phyloP scores from a whole-genome alignment of 768 basidiomycete genomes.

The Tylopilus plumbeoviolaceoides region DNA sequence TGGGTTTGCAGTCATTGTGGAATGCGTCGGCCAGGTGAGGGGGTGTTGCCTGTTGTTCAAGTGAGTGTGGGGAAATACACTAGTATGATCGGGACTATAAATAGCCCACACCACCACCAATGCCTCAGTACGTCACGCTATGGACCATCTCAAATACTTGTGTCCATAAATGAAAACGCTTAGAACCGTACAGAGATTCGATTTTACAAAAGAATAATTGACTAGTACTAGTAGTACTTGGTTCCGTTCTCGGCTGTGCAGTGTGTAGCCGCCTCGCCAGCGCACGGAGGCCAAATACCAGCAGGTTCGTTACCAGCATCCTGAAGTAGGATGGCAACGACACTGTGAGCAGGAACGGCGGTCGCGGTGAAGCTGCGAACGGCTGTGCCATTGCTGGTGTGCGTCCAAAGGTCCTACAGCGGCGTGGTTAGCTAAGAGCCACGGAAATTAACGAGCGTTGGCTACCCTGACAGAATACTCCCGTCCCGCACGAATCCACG shows the following conservation, averaged over 20 bases:
- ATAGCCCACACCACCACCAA: too few species aligned
- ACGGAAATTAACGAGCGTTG: neutral
- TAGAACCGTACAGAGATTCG: too few species aligned
- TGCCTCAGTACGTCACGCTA: too few species aligned
- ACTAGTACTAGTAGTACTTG: conserved; percentile 13
- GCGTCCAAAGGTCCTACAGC: conserved; percentile 64
- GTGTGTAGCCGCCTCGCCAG: conserved; percentile 39
- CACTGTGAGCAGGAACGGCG: conserved; percentile 59
- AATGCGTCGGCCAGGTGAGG: neutral
- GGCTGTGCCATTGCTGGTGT: conserved; percentile 64
- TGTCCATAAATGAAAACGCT: too few species aligned
- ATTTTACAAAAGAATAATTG: too few species aligned
- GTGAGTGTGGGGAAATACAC: too few species aligned
- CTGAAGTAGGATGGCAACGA: conserved; percentile 57
- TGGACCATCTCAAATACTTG: too few species aligned
- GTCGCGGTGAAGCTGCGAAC: conserved; percentile 48
- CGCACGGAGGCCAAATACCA: conserved; percentile 53
- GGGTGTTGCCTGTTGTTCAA: too few species aligned
- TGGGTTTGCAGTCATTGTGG: conserved; percentile 9
- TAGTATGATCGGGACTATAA: too few species aligned
- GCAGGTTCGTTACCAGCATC: conserved; percentile 69
- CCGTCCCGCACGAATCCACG: conserved; percentile 63
- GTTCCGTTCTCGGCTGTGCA: conserved; percentile 63
- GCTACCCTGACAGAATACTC: conserved; percentile 57
- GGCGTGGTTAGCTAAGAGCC: neutral